phyloP scores from a whole-genome alignment of 768 basidiomycete genomes.

The Phlebiopsis flavidoalba region DNA sequence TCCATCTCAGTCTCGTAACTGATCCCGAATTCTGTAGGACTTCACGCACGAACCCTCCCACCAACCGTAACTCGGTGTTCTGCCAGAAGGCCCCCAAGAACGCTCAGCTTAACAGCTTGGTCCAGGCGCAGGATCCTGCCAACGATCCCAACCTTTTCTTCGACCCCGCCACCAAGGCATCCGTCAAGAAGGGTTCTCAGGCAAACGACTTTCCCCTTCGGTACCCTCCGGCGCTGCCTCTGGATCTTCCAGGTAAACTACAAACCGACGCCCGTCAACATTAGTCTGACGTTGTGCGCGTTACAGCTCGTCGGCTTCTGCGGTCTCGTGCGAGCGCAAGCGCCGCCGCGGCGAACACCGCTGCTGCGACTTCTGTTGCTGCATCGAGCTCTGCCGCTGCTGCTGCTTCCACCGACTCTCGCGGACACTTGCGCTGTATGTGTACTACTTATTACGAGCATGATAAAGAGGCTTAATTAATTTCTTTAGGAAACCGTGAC shows the following conservation, averaged over 20 bases:
- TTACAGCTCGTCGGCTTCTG: not conserved
- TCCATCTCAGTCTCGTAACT: not conserved
- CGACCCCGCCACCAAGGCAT: slow-evolving; percentile 26
- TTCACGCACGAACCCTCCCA: slow-evolving; percentile 48
- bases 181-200: slow-evolving; percentile 43
- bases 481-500: slow-evolving; percentile 3
- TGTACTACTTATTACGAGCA: not conserved
- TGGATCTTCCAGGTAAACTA: not conserved
- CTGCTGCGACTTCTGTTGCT: not conserved
- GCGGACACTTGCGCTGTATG: slow-evolving; percentile 7
- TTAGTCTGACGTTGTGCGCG: not conserved
- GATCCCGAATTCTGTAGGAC: slow-evolving; percentile 29
- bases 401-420: slow-evolving; percentile 23
- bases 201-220: slow-evolving; percentile 29
- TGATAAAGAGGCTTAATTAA: not conserved
- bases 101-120: slow-evolving; percentile 29
- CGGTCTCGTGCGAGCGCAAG: slow-evolving; percentile 1
- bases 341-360: slow-evolving; percentile 7
- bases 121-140: slow-evolving; percentile 32
- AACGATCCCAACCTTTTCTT: slow-evolving; percentile 29
- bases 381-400: slow-evolving; percentile 22
- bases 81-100: slow-evolving; percentile 34
- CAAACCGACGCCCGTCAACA: not conserved
- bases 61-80: slow-evolving; percentile 45
- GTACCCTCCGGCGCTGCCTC: slow-evolving; percentile 8